phyloP scores from a whole-genome alignment of 345 rosid species.

The Camelina hispida region DNA sequence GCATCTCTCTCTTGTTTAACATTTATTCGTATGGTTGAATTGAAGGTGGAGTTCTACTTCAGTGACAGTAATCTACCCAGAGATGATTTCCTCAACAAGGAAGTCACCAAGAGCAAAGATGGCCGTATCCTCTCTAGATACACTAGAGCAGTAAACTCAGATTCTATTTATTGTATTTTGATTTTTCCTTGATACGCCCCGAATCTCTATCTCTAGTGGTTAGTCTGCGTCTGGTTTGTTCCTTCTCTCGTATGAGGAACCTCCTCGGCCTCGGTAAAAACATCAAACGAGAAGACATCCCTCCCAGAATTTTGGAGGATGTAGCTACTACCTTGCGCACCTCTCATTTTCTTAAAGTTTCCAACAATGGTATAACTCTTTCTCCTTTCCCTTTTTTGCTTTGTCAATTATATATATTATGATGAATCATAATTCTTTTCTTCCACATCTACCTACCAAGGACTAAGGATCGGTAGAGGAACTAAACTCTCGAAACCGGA shows the following conservation, averaged over 20 bases:
- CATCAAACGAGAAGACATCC: conserved; percentile 40
- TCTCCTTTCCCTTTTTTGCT: neutral
- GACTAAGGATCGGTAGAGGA: conserved; percentile 55
- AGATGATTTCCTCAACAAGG: conserved; percentile 42
- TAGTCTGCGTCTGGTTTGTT: conserved; percentile 50
- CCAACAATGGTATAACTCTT: conserved; percentile 47
- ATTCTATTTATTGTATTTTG: no score
- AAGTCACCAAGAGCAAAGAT: conserved; percentile 44
- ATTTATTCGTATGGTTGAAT: neutral
- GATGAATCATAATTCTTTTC: neutral
- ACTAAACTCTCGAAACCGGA: conserved; percentile 48
- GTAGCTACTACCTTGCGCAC: conserved; percentile 43
- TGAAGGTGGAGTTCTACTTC: conserved; percentile 52
- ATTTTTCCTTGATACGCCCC: conserved; percentile 10
- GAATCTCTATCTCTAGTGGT: conserved; percentile 36
- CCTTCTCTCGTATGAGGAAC: conserved; percentile 52
- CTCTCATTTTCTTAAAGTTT: conserved; percentile 47
- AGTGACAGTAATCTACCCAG: conserved; percentile 50
- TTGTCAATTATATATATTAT: no score
- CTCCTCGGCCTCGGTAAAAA: conserved; percentile 44
- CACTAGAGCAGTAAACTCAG: neutral
- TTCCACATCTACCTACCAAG: neutral
- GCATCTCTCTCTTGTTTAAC: neutral
- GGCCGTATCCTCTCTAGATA: conserved; percentile 44
- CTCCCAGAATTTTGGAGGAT: conserved; percentile 18